A percentile compares a stretch with the other conserved stretches of the same genome.
Evolutionary conservation across 345 rosid genomes (phyloP).

Genomic region (Murraya paniculata): DNA sequence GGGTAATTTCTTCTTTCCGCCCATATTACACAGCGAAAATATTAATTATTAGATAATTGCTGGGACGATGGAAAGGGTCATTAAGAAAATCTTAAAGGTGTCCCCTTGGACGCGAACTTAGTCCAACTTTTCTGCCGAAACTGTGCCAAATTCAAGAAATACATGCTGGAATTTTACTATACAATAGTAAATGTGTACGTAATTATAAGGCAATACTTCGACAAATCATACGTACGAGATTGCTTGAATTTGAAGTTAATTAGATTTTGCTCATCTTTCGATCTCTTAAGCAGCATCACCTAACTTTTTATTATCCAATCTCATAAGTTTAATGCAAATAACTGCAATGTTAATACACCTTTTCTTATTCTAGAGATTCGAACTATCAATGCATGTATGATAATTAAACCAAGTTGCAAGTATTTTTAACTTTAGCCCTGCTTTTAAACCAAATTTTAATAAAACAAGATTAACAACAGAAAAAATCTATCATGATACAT

Average conservation of each 20-base stretch:
- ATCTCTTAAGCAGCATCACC: neutral
- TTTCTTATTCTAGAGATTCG: no score
- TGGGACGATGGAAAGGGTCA: no score
- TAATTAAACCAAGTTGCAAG: neutral
- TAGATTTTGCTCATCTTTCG: neutral
- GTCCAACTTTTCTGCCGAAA: neutral
- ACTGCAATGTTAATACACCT: no score
- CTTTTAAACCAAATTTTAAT: neutral
- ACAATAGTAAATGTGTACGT: neutral
- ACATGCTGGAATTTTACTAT: neutral
- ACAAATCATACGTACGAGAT: neutral
- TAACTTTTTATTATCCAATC: neutral
- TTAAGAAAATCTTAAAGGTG: neutral
- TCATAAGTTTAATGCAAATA: no score
- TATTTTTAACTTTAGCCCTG: neutral
- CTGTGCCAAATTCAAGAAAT: neutral
- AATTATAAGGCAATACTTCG: neutral
- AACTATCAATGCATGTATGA: no score
- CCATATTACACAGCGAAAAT: neutral
- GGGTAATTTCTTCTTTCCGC: no score
- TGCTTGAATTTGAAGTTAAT: conserved; percentile 22
- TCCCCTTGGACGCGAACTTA: neutral
- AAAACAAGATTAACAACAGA: no score
- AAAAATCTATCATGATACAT: neutral
- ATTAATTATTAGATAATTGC: neutral